These are phyloP conservation scores for Bruguiera hainesii DNA, from an alignment of 441 rosid genomes.

Conservation along the genomic window DNA sequence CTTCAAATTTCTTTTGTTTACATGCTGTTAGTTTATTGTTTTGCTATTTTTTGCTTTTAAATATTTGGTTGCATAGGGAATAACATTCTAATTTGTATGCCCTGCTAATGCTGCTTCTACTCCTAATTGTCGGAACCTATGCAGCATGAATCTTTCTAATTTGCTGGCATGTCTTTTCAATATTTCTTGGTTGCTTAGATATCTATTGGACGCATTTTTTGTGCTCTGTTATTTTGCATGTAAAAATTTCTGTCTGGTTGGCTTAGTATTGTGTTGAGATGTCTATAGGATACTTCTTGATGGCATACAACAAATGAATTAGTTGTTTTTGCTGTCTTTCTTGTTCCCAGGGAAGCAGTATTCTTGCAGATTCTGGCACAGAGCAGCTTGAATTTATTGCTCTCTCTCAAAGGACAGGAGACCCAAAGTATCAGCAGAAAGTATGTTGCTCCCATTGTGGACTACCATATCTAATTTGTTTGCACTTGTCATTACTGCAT, in stretches of 20 bases:
- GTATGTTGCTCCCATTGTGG: constrained; percentile 31
- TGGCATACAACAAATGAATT: background rate
- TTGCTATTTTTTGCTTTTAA: background rate
- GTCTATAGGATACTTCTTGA: background rate
- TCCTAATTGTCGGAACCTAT: background rate
- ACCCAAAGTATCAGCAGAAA: constrained; percentile 93
- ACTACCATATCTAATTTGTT: background rate
- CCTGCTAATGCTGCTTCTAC: background rate
- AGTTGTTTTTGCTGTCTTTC: constrained; percentile 8
- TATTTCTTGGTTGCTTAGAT: constrained; percentile 1
- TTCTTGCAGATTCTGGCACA: constrained; percentile 97
- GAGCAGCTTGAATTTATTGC: constrained; percentile 98
- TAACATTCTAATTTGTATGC: no score
- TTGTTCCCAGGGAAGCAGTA: constrained; percentile 70
- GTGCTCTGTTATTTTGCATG: background rate
- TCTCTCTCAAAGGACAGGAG: constrained; percentile 97
- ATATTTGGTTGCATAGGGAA: background rate
- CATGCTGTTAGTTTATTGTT: background rate
- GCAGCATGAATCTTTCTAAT: no score
- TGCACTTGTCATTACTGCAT: background rate
- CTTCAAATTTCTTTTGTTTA: background rate
- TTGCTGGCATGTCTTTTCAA: background rate
- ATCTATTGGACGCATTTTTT: background rate
- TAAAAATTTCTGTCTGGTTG: background rate
- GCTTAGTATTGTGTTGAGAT: background rate